Percentiles rank a stretch among this genome's conserved stretches.
phyloP scores from a whole-genome alignment of 257 asterid species.

The Jacaranda copaia region DNA sequence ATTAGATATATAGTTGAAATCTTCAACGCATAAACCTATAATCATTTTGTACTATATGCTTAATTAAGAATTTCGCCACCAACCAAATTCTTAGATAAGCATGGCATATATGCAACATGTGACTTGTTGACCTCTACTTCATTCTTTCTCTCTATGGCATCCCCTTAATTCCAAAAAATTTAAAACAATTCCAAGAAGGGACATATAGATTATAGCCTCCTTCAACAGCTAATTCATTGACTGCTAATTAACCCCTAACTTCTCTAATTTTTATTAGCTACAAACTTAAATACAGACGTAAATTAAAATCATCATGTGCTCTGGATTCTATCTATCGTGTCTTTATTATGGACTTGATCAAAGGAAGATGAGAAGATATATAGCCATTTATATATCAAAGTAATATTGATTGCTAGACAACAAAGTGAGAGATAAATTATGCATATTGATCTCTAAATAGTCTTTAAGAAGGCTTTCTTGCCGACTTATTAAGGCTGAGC shows the following conservation, averaged over 20 bases:
- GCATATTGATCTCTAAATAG: background rate
- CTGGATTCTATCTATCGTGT: constrained; percentile 27
- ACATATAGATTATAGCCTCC: constrained; percentile 13
- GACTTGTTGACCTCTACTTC: constrained; percentile 8
- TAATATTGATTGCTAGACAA: constrained; percentile 30
- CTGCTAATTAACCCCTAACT: constrained; percentile 25
- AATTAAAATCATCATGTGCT: constrained; percentile 27
- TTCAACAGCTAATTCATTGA: constrained; percentile 31
- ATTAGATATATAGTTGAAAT: too few species aligned
- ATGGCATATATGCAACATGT: constrained; percentile 12
- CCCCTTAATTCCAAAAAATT: background rate
- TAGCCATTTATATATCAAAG: background rate
- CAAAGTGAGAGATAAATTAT: constrained; percentile 4
- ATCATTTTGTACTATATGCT: too few species aligned
- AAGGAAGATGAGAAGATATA: background rate
- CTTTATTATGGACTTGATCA: constrained; percentile 28
- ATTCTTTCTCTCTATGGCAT: background rate
- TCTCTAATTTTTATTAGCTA: background rate
- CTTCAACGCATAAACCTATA: too few species aligned
- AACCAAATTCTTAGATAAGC: constrained; percentile 10
- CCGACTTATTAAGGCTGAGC: constrained; percentile 24
- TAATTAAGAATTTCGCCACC: too few species aligned
- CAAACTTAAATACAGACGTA: background rate
- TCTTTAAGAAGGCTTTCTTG: background rate
- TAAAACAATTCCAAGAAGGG: background rate